Evolutionary conservation across 2,329 filamentous ascomycete species (phyloP).

Genomic region (Cladosporium sp.): DNA sequence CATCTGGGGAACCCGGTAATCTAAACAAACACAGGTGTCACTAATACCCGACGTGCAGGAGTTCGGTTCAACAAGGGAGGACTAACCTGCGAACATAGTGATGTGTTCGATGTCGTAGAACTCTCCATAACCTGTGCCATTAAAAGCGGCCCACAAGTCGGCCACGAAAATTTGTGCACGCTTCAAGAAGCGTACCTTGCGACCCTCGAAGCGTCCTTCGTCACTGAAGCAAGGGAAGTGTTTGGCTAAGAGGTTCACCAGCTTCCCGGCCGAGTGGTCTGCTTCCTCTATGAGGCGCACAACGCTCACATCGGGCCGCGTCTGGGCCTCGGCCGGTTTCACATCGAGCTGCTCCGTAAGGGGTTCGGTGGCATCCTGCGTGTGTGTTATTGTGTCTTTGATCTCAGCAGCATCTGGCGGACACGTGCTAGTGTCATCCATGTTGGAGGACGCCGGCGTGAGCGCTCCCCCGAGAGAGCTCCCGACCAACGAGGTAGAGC

Average conservation of each 20-base stretch:
- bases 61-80: constrained; percentile 6
- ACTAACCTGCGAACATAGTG: constrained; percentile 84
- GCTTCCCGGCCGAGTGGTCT: constrained; percentile 73
- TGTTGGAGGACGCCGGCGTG: constrained; percentile 6
- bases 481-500: neutral
- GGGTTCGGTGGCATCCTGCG: neutral
- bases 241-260: constrained; percentile 82
- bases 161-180: constrained; percentile 94
- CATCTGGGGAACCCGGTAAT: constrained; percentile 95
- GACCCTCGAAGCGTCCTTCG: constrained; percentile 71
- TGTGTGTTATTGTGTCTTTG: neutral
- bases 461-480: neutral
- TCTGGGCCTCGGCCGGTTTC: constrained; percentile 6
- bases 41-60: constrained; percentile 12
- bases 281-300: constrained; percentile 72
- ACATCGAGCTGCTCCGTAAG: neutral
- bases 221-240: constrained; percentile 87
- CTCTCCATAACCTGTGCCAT: constrained; percentile 73
- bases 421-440: neutral
- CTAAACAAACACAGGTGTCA: constrained; percentile 41
- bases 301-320: constrained; percentile 54
- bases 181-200: constrained; percentile 81
- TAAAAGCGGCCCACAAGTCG: constrained; percentile 94
- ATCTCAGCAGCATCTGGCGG: neutral
- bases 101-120: constrained; percentile 93